Conservation (phyloP, 768 basidiomycete genomes). For the Dacryopinax primogenitus region DNA sequence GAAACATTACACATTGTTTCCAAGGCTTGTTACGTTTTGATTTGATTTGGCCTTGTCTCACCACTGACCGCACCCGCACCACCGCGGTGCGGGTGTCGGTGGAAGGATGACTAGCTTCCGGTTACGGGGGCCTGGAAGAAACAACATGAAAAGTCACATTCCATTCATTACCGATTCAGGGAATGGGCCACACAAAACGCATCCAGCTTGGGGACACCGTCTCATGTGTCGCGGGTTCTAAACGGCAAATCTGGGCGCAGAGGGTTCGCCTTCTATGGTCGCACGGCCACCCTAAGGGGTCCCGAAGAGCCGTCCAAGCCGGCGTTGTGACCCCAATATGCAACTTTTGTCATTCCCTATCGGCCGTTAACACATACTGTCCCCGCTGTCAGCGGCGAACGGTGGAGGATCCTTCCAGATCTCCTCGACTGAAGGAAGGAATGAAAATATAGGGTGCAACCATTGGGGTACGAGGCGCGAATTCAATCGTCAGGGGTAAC, state of each 20-base stretch:
- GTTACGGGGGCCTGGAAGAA: constrained; percentile 3
- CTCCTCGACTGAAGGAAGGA: too few relatives aligned
- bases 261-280: not conserved
- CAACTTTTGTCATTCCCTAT: too few relatives aligned
- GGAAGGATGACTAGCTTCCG: constrained; percentile 2
- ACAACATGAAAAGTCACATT: not conserved
- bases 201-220: not conserved
- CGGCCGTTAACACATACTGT: not conserved
- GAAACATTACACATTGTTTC: not conserved
- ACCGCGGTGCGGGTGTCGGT: not conserved
- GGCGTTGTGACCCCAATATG: too few relatives aligned
- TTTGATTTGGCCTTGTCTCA: constrained; percentile 8
- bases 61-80: too few relatives aligned
- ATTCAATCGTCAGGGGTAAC: constrained; percentile 1
- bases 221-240: constrained; percentile 6
- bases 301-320: too few relatives aligned
- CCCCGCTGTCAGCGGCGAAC: not conserved
- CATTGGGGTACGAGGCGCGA: not conserved
- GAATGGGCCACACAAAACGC: not conserved
- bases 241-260: not conserved
- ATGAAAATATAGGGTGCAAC: not conserved
- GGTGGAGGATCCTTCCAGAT: too few relatives aligned
- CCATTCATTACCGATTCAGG: constrained; percentile 7
- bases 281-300: constrained; percentile 6
- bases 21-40: constrained; percentile 6